A percentile compares a stretch with the other conserved stretches of the same genome.
Conservation (phyloP, 169 alveolate genomes). For the Cryptosporidium xiaoi region DNA sequence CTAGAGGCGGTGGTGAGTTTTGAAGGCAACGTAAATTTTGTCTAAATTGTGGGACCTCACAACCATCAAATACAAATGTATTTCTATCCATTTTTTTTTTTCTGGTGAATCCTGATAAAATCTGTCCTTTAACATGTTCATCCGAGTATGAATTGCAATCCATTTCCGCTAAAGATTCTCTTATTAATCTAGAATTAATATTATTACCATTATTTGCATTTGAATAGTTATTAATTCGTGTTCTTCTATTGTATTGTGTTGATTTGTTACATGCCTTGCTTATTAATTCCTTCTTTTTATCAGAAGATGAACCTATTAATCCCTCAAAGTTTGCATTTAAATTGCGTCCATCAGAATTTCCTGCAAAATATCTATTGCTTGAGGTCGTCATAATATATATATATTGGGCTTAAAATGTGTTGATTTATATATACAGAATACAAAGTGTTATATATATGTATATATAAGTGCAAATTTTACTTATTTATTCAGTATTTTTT, state of each 20-base stretch:
- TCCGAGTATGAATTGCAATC: background rate
- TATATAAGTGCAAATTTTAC: too few species aligned
- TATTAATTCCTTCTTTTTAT: background rate
- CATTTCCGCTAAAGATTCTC: background rate
- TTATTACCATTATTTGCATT: background rate
- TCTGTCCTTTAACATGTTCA: background rate
- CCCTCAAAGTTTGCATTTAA: background rate
- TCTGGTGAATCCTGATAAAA: background rate
- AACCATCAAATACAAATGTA: background rate
- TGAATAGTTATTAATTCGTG: background rate
- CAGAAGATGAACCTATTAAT: background rate
- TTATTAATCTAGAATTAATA: background rate
- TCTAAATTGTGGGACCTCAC: background rate
- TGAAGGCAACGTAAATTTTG: background rate
- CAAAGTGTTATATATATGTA: too few species aligned
- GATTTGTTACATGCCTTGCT: background rate
- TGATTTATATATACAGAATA: too few species aligned
- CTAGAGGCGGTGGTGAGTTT: background rate
- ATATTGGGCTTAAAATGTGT: too few species aligned
- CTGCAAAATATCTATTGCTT: background rate
- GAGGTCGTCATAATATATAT: slow-evolving; percentile 13
- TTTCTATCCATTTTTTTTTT: slow-evolving; percentile 2
- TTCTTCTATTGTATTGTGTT: background rate
- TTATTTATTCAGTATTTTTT: too few species aligned
- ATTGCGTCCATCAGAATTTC: background rate